Base-by-base conservation (phyloP, 805 yeast species). In the Saccharomycopsis malanga region DNA sequence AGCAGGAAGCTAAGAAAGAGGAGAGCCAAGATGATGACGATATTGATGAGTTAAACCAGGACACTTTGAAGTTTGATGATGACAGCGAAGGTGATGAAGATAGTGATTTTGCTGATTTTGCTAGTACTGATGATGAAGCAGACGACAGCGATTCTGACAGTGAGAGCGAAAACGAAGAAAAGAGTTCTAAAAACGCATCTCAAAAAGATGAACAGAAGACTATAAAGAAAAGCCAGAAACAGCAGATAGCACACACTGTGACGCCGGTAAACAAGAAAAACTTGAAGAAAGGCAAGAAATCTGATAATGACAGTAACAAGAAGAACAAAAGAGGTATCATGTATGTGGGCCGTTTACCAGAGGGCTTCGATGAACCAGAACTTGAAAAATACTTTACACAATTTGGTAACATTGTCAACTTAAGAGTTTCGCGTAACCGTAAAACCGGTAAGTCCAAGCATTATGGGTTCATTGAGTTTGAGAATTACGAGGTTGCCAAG, bases 321-420 rank as follows among this genome's bases (percentile, higher is more conserved):
- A 57, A 60, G 24, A 54, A 58, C 4, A 68, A 69, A 27, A 71
- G 77, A 41, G 88, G 91, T 32, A 87, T 87, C 45, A 69, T 93
- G 46, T 93, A 89, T 64, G 76, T 93, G 30, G 96, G 98, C 46
- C 79, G 97, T 61, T 73, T 93, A 54, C 98, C 98, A 39, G 81
- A 83, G 57, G 96, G 95, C 36, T 87, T 93, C 69, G 81, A 87
- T 58, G 98, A 93, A 66, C 71, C 66, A 34, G 91, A 85, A 62
- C 52, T 71, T 71, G 74, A 74, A 53, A 76, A 78, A 58, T 93
- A 93, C 66, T 91, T 93, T 62, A 66, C 76, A 41, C 98, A 93
- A 68, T 93, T 93, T 67, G 98, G 98, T 53, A 81, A 76, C 34
- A 81, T 93, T 50, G 71, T 78, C 39, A 79, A 87, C 56, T 73